phyloP scores from a whole-genome alignment of 2,329 filamentous ascomycete genomes.

The Ceratocystis variospora region DNA sequence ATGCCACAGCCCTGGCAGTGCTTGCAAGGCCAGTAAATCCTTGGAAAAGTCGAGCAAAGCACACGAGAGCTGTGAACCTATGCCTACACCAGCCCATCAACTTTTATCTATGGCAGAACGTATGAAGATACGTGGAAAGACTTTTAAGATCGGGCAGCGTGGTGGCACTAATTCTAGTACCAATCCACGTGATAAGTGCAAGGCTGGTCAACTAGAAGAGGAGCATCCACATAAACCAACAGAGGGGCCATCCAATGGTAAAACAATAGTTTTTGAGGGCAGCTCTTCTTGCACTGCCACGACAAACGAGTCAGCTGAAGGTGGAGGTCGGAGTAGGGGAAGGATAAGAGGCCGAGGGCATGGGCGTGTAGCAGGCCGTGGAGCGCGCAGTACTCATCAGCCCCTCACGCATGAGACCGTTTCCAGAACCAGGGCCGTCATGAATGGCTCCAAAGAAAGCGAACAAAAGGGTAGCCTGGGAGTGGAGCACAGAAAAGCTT shows the following conservation, averaged over 20 bases:
- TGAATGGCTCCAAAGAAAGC: not conserved
- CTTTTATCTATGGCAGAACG: constrained; percentile 45
- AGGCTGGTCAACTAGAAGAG: not conserved
- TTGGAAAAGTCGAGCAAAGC: constrained; percentile 21
- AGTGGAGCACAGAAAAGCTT: not conserved
- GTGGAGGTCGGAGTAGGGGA: not conserved
- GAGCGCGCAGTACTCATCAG: not conserved
- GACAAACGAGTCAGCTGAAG: not conserved
- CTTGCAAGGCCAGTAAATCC: not conserved
- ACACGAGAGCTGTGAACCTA: not conserved
- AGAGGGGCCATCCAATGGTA: not conserved
- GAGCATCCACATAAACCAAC: not conserved
- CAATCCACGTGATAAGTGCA: not conserved
- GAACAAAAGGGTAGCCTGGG: not conserved
- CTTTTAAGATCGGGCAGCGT: constrained; percentile 35
- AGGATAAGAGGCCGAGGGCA: not conserved
- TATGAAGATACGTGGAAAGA: constrained; percentile 41
- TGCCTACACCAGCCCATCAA: constrained; percentile 20
- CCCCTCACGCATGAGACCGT: not conserved
- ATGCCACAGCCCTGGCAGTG: not conserved
- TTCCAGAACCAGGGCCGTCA: not conserved
- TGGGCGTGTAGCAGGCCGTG: not conserved
- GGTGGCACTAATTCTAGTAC: not conserved
- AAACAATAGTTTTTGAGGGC: not conserved
- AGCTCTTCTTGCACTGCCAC: not conserved